Evolutionary conservation across 2,329 filamentous ascomycete species (phyloP), one percentile per base, ranked within the genome.

Genomic region (Samsoniella hepiali): DNA sequence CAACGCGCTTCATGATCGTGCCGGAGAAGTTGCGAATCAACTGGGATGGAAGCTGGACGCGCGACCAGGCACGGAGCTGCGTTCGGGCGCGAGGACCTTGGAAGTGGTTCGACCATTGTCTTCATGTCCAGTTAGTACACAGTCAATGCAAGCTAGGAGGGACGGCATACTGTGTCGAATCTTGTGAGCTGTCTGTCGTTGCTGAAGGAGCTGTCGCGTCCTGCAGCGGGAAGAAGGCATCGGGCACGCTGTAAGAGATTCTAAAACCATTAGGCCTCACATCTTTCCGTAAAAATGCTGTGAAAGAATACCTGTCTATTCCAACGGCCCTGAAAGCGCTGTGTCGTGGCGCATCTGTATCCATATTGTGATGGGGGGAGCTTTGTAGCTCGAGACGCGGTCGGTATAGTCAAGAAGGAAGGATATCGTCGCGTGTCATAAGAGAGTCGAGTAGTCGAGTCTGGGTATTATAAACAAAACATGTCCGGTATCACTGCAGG

Each of bases 1-100:
- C 67, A 3, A 75, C 69, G 56, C 74, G 72, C 69, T 74, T 75
- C 74, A 75, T 75, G 59, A 75, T 71, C 40, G 63, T 68, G 36
- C 72, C 67, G 17, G 53, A 66, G 49, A 68, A 66, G 54, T 64
- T 64, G 53, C 68, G 69, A n/a, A 67, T 67, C 13, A 68, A 42
- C 50, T 70, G 68, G n/a, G 68, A 64, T 32, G 66, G 62, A 63
- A 68, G 53, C 58, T 71, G 63, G 67, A 75, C 67, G 42, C 74
- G 74, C 51, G 68, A 67, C 73, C 73, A 75, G 11, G 73, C 73
- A 34, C 71, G 73, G 27, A 64, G 67, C 45, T 69, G 69, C 31
- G 61, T 67, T 5, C 63, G 64, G 5, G 68, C 57, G n/a, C 55
- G 56, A 5, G 69, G 69, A 8, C 66, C 65, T 22, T 63, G 58